Percentiles rank a stretch among this genome's conserved stretches.
These are phyloP conservation scores for Globisporangium mamillatum DNA, from an alignment of 352 stramenopile genomes.

Conservation along the genomic window DNA sequence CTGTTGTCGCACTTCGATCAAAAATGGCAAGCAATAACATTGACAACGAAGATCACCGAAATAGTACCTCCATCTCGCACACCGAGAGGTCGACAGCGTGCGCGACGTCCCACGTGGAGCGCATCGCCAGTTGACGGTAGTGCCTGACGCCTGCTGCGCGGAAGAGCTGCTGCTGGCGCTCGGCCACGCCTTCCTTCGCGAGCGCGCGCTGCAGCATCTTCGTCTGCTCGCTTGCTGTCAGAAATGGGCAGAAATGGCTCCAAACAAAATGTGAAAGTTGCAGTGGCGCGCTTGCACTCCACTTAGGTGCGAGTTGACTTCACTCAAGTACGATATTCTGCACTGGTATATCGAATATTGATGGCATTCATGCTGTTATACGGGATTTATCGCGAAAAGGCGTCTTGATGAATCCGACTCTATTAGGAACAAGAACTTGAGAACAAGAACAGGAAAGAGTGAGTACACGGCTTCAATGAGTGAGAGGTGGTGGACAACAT, in stretches of 20 bases:
- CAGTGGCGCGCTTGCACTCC: not conserved
- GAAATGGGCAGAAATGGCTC: not conserved
- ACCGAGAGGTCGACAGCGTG: conserved; percentile 66
- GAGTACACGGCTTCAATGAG: not conserved
- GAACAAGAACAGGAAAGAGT: not conserved
- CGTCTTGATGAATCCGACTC: not conserved
- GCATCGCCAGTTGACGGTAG: conserved; percentile 51
- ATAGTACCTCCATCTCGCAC: conserved; percentile 44
- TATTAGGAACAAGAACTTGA: not conserved
- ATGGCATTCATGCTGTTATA: not conserved
- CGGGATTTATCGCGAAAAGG: conserved; percentile 1
- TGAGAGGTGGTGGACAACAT: not conserved
- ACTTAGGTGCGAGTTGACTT: not conserved
- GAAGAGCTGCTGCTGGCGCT: conserved; percentile 41
- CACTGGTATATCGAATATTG: not conserved
- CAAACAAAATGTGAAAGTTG: not conserved
- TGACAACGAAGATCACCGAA: not conserved
- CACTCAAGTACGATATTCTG: not conserved
- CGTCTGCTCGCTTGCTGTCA: not conserved
- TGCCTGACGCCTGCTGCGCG: conserved; percentile 48
- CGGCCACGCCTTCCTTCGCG: conserved; percentile 46
- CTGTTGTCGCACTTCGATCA: not conserved
- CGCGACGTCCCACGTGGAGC: conserved; percentile 58
- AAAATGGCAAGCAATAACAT: not conserved
- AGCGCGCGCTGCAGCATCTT: conserved; percentile 64